phyloP scores from a whole-genome alignment of 1,284 basidiomycete genomes.

The Ceratorhiza oryzae-sativae region DNA sequence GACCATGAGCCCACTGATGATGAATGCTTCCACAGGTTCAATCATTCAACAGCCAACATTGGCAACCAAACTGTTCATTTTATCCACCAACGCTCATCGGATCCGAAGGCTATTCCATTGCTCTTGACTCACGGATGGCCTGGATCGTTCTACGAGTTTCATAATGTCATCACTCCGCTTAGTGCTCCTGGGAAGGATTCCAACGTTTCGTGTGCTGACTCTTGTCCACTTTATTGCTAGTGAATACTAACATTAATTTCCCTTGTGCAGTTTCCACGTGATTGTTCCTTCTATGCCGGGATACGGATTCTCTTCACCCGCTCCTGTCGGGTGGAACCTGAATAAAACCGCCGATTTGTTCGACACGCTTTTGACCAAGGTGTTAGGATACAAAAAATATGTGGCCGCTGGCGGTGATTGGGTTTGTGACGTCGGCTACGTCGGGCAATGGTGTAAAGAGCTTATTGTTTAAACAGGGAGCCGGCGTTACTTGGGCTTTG shows the following conservation, averaged over 20 bases:
- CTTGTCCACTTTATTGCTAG: neutral
- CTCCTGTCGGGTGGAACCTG: constrained; percentile 35
- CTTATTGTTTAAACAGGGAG: constrained; percentile 7
- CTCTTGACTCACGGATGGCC: constrained; percentile 40
- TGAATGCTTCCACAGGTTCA: neutral
- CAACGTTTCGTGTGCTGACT: neutral
- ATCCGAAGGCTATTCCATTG: constrained; percentile 37
- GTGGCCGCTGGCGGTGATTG: constrained; percentile 31
- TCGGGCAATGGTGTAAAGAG: neutral
- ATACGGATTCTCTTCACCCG: constrained; percentile 38
- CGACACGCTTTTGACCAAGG: constrained; percentile 37
- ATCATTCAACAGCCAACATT: constrained; percentile 5
- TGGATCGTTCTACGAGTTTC: constrained; percentile 39
- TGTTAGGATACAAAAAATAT: constrained; percentile 38
- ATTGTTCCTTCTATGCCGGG: constrained; percentile 41
- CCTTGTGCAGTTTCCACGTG: constrained; percentile 29
- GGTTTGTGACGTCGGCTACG: constrained; percentile 21
- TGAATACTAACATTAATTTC: neutral
- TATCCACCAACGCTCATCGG: constrained; percentile 34
- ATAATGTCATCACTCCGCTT: constrained; percentile 16
- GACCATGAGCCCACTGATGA: too few species aligned
- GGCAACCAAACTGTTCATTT: constrained; percentile 36
- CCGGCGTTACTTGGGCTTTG: constrained; percentile 34
- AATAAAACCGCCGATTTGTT: constrained; percentile 38
- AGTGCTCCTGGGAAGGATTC: neutral